phyloP scores from a whole-genome alignment of 805 yeast species.

The Naumovozyma dairenensis region DNA sequence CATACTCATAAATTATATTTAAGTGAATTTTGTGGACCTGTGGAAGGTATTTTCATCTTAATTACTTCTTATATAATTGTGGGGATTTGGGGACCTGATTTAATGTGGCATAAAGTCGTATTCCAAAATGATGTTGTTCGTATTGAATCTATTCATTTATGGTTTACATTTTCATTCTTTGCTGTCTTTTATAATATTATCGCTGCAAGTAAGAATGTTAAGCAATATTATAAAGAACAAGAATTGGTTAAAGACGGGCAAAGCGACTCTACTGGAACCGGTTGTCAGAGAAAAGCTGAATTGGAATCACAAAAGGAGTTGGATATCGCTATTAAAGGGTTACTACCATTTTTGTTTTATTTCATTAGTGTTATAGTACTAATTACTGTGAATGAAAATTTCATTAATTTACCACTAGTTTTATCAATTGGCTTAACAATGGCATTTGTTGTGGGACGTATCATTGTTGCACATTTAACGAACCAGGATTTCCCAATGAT shows the following conservation, averaged over 20 bases:
- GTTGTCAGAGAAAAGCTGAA: slow-evolving; percentile 15
- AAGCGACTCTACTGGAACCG: not conserved
- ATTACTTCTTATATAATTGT: slow-evolving; percentile 46
- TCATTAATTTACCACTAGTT: slow-evolving; percentile 47
- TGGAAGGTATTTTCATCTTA: slow-evolving; percentile 77
- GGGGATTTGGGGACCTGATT: slow-evolving; percentile 57
- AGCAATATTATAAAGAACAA: slow-evolving; percentile 34
- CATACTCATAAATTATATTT: slow-evolving; percentile 79
- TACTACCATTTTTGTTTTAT: slow-evolving; percentile 62
- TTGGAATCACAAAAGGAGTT: slow-evolving; percentile 10
- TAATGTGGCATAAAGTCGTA: slow-evolving; percentile 47
- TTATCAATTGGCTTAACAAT: slow-evolving; percentile 64
- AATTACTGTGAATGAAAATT: slow-evolving; percentile 40
- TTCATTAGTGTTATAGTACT: slow-evolving; percentile 41
- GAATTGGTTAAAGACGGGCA: not conserved
- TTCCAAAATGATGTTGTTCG: slow-evolving; percentile 21
- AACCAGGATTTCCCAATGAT: slow-evolving; percentile 64
- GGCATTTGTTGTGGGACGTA: slow-evolving; percentile 84
- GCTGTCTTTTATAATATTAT: slow-evolving; percentile 56
- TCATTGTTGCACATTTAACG: slow-evolving; percentile 80
- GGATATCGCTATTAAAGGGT: slow-evolving; percentile 39
- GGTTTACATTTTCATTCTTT: slow-evolving; percentile 48
- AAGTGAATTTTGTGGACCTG: slow-evolving; percentile 85
- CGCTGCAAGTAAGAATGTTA: slow-evolving; percentile 58
- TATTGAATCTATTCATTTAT: slow-evolving; percentile 37